These are phyloP conservation scores for Laburnicola sp. DNA, from an alignment of 2,329 filamentous ascomycete genomes.

Conservation along the genomic window DNA sequence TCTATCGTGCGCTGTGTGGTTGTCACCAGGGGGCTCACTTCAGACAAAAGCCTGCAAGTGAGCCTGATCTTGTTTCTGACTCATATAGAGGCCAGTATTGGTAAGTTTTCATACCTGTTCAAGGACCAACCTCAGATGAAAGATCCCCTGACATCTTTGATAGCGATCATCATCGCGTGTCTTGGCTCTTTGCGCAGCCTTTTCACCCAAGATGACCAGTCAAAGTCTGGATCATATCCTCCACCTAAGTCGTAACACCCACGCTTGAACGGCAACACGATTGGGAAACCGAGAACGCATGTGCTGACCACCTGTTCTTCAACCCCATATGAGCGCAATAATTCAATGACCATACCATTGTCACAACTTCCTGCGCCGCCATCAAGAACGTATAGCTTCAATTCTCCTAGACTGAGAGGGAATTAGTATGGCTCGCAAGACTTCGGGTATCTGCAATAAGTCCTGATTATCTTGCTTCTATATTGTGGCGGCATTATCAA, in stretches of 20 bases:
- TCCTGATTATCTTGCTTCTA: no score
- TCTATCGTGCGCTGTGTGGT: neutral
- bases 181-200: neutral
- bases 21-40: neutral
- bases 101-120: no score
- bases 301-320: neutral
- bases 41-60: neutral
- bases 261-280: no score
- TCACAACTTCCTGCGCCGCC: neutral
- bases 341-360: neutral
- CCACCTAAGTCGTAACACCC: no score
- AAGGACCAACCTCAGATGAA: no score
- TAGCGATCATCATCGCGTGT: neutral
- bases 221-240: neutral
- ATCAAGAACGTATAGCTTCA: neutral
- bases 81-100: no score
- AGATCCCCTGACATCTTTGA: no score
- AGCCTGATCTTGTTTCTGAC: neutral
- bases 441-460: no score
- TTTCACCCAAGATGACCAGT: neutral
- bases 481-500: no score
- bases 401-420: neutral
- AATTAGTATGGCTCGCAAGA: no score
- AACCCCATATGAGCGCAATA: neutral
- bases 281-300: no score